Evolutionary conservation across 192 early-diverging fungal species (phyloP).

Genomic region (Coemansia sp.): DNA sequence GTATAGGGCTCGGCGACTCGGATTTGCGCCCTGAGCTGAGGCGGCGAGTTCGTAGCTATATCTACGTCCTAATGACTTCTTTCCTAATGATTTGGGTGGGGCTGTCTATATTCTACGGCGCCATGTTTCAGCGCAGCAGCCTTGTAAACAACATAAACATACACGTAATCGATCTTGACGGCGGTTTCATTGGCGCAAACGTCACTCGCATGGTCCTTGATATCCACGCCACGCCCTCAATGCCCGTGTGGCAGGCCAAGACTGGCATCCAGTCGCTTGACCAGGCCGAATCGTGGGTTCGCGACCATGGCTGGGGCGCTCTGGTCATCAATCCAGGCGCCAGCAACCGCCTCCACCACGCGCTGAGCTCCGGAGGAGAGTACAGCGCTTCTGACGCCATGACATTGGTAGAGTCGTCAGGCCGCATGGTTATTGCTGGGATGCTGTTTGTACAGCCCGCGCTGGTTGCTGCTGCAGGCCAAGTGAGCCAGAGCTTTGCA

Average conservation of each 20-base stretch:
- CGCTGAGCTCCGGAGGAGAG: conserved; percentile 20
- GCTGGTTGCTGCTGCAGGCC: conserved; percentile 12
- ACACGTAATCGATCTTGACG: conserved; percentile 47
- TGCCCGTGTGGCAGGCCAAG: conserved; percentile 27
- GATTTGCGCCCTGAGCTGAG: conserved; percentile 24
- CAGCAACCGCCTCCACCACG: conserved; percentile 21
- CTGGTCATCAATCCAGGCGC: conserved; percentile 43
- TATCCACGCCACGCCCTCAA: conserved; percentile 11
- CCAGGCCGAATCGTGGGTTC: conserved; percentile 26
- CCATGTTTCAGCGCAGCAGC: conserved; percentile 32
- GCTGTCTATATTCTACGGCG: conserved; percentile 45
- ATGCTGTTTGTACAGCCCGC: conserved; percentile 31
- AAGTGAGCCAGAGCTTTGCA: conserved; percentile 21
- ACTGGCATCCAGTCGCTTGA: conserved; percentile 10
- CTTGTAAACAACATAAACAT: conserved; percentile 37
- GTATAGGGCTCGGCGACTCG: conserved; percentile 21
- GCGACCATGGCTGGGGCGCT: conserved; percentile 37
- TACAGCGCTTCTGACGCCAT: conserved; percentile 32
- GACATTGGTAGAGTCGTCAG: conserved; percentile 32
- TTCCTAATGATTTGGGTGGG: conserved; percentile 42
- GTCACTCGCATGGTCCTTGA: conserved; percentile 33
- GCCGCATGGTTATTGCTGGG: conserved; percentile 28
- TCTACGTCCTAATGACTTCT: conserved; percentile 22
- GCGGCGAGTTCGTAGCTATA: conserved; percentile 24
- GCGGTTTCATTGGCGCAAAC: conserved; percentile 37